Evolutionary conservation across 257 asterid genomes (phyloP).

Genomic region (Echium plantagineum): DNA sequence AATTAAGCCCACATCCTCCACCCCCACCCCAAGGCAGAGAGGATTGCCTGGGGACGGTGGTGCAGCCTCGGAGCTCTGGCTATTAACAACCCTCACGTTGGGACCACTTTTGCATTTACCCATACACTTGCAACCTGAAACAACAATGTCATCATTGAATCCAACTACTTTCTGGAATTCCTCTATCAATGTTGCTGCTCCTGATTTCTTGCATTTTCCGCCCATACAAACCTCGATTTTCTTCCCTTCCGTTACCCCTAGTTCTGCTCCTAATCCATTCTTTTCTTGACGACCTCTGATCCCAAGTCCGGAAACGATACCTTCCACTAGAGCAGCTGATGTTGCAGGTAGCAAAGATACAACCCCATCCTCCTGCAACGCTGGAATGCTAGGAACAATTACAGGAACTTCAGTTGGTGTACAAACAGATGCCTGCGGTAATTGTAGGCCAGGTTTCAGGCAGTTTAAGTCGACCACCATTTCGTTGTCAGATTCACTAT

Average conservation of each 20-base stretch:
- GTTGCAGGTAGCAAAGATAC: background rate
- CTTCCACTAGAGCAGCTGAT: background rate
- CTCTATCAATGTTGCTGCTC: slow-evolving; percentile 31
- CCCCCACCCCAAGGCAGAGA: slow-evolving; percentile 48
- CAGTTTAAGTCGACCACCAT: slow-evolving; percentile 21
- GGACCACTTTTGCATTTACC: slow-evolving; percentile 87
- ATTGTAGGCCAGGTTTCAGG: slow-evolving; percentile 10
- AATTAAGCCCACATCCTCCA: slow-evolving; percentile 60
- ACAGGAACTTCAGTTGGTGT: slow-evolving; percentile 8
- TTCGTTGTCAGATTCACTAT: slow-evolving; percentile 57
- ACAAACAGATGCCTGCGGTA: background rate
- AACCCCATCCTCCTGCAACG: background rate
- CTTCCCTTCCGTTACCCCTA: background rate
- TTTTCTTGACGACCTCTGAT: background rate
- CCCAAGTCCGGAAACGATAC: background rate
- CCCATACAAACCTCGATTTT: background rate
- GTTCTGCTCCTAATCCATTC: slow-evolving; percentile 32
- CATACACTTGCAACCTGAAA: slow-evolving; percentile 84
- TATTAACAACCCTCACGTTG: slow-evolving; percentile 41
- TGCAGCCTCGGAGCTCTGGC: slow-evolving; percentile 1
- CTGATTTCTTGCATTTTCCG: background rate
- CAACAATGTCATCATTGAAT: slow-evolving; percentile 33
- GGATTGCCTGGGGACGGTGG: slow-evolving; percentile 14
- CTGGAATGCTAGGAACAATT: slow-evolving; percentile 5
- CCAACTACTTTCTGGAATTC: slow-evolving; percentile 47